Evolutionary conservation across 108 stramenopile genomes (phyloP), one percentile per base, ranked within the genome.

Genomic region (Pseudonitzschia pungens): DNA sequence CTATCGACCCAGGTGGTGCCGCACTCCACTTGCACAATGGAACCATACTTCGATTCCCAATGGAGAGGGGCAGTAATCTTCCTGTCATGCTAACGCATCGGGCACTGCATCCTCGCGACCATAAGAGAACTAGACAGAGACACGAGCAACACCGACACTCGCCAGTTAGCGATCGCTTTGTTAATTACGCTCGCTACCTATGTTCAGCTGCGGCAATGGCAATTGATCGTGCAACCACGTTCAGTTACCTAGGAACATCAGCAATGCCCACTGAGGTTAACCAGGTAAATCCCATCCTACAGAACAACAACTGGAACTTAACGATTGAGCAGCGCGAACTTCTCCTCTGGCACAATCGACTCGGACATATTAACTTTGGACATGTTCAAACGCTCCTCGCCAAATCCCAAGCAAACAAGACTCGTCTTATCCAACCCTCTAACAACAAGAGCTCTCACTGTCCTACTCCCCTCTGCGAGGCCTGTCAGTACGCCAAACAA

Each of bases 261-360:
- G 22, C 7, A 12, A 22, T 12, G 8, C 8, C 53, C n/a, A 9
- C 7, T 12, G 11, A 53, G 6, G 53, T 7, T 53, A 24, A 6
- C 8, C 36, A 36, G 4, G 36, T 5, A 6, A 2, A 36, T 2
- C 36, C 2, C 36, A 28, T 11, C 27, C 15, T 43, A 20, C 24
- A 69, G 24, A 54, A 24, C 20, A 36, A 28, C 10, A 86, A 86
- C 54, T 55, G 57, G 16, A 87, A 84, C 60, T 67, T 84, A 5
- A 62, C 65, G 22, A 26, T 58, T 12, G 36, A 68, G 18, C 70
- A 82, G 40, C 71, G 77, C 20, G 74, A 74, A 31, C 65, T 82
- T 4, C 32, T 84, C 22, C 45, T 12, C 9, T 75, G 74, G 74
- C 85, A 86, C 57, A 66, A 53, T 12, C 48, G 54, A 11, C 63